Percentiles rank a stretch among this genome's conserved stretches.
Conservation (phyloP, 371 early-diverging fungal species). For the Synchytrium microbalum region DNA sequence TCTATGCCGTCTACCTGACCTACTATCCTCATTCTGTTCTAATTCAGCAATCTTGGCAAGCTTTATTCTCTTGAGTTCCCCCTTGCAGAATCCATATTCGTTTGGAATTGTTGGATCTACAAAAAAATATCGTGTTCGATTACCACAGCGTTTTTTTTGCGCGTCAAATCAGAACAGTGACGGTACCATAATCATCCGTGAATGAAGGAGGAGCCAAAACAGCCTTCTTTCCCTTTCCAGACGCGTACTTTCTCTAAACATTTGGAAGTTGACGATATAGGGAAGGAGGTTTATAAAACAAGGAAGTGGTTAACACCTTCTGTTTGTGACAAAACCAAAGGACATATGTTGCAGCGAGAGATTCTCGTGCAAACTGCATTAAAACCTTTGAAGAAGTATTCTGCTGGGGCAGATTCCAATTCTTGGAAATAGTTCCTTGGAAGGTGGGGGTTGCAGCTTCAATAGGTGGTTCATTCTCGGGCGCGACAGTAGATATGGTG, state of each 20-base stretch:
- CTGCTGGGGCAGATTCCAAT: neutral
- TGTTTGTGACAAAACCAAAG: no score
- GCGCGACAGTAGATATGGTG: neutral
- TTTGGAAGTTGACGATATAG: neutral
- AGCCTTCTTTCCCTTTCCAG: neutral
- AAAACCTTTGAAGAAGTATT: neutral
- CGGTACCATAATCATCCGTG: neutral
- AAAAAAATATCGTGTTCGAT: no score
- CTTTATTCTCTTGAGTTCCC: neutral
- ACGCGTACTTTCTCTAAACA: neutral
- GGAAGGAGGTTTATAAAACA: neutral
- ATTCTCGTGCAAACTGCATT: no score
- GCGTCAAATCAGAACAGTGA: no score
- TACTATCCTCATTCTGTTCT: neutral
- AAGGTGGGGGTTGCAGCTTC: neutral
- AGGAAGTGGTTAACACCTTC: no score
- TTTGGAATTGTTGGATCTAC: neutral
- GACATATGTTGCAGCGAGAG: no score
- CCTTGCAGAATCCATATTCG: neutral
- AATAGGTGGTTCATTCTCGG: neutral
- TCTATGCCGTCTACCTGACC: neutral
- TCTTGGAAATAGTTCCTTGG: neutral
- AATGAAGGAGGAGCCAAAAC: neutral
- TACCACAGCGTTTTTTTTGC: no score
- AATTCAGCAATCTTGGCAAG: neutral